A percentile compares a stretch with the other conserved stretches of the same genome.
Conservation (phyloP, 176 grass and related monocot species). For the Aegilops speltoides region DNA sequence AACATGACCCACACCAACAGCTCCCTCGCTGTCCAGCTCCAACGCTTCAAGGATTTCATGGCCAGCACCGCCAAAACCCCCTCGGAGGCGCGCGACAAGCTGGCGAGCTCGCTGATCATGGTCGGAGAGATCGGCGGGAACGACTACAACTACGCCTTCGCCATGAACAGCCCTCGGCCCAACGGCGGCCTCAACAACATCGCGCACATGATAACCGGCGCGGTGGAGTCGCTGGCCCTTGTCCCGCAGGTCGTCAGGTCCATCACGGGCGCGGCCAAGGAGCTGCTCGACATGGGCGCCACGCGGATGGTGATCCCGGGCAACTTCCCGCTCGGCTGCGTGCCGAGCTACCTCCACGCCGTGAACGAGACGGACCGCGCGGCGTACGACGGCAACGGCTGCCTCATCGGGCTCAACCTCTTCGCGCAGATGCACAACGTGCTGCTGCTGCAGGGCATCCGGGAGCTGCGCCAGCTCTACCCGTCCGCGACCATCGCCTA, state of each 20-base stretch:
- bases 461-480: constrained; percentile 35
- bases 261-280: constrained; percentile 34
- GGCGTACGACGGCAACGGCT: constrained; percentile 45
- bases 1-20: constrained; percentile 4
- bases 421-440: constrained; percentile 63
- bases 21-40: constrained; percentile 4
- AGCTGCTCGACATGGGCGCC: constrained; percentile 41
- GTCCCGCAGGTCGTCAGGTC: constrained; percentile 61
- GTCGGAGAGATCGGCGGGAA: constrained; percentile 94
- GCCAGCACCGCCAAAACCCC: background rate
- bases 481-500: constrained; percentile 40
- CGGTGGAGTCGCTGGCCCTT: constrained; percentile 39
- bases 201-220: constrained; percentile 5
- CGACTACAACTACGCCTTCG: constrained; percentile 94
- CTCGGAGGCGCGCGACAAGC: background rate
- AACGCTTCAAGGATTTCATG: background rate
- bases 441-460: constrained; percentile 38
- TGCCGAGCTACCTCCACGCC: constrained; percentile 58
- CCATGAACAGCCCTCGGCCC: constrained; percentile 1
- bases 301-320: constrained; percentile 55
- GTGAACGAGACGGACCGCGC: constrained; percentile 30
- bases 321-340: constrained; percentile 79
- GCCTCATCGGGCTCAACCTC: constrained; percentile 52
- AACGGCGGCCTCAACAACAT: background rate
- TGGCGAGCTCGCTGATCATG: constrained; percentile 46